Base-by-base conservation (phyloP, 768 basidiomycete genomes). In the Boletus pseudopeckii region DNA sequence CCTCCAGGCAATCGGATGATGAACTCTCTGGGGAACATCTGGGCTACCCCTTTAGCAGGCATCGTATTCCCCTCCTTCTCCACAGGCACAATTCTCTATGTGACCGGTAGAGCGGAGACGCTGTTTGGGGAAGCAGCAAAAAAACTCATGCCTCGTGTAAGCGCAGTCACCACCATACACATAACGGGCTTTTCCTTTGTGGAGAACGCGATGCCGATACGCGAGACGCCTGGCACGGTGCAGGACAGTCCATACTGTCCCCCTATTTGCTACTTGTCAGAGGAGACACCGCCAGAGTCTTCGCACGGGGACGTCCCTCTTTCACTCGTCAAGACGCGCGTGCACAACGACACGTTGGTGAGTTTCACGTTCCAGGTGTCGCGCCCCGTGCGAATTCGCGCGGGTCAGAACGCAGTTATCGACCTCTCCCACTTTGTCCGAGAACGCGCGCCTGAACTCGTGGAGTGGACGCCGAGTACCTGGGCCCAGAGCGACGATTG, bases 21-120 rank as follows among this genome's bases (percentile, higher is more conserved):
- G 78, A 83, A 80, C 18, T 83, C 83, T 15, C 67, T 86, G 13
- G 84, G 84, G 2, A 84, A 86, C 54, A 78, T 85, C 30, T 78
- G 81, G 55, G 73, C 75, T 20, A 83, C 80, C 0, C 80, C 80
- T 5, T 62, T 80, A 2, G 84, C 84, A 5, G 79, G 78, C 1
- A 70, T 85, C 14, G 80, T 81, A n/a, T 78, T 86, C 53, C 64
- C 81, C 7, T 75, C 74, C 18, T 86, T 81, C 60, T 67, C 69
- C 11, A 75, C 73, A 0, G 84, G 85, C 4, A 70, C 80, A 32
- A 73, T 86, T 13, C 73, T 86, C 7, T 85, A 87, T 58, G 60
- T 85, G 37, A 85, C 84, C 4, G 84, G 85, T 2, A 64, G 63
- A 11, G 84, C 84, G 4, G 64, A 67, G 34, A 83, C 78, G 43